Evolutionary conservation across 306 rosid genomes (phyloP), one percentile per base, ranked within the genome.

Genomic region (Pterocarpus macrocarpus): DNA sequence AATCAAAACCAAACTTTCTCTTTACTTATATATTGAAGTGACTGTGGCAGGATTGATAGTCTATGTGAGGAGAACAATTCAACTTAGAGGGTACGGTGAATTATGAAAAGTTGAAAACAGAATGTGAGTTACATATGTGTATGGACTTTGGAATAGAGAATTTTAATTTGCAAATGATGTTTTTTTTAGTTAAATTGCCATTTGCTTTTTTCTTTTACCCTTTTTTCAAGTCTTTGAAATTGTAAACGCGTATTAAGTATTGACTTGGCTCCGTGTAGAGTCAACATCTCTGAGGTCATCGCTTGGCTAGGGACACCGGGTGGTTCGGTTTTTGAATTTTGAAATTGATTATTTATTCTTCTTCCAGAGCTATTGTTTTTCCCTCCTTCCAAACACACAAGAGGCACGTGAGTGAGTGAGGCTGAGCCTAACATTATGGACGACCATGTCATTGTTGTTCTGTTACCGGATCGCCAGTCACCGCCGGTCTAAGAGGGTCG

Each of bases 241-340:
- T 61, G 71, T 52, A 59, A 76, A 83, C 80, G 69, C 76, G 32
- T 72, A 52, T 64, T 52, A 52, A 52, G 16, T 8, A 53, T 67
- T 4, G 16, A 32, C 9, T 11, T 70, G 5, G 28, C 28, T 5
- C n/a, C n/a, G 55, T 57, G 33, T 67, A 1, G 9, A 15, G 90
- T 87, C 91, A 88, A 85, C 73, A 53, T 72, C 78, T 74, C 58
- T 45, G 17, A 34, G 64, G 45, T 74, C 70, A 75, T 74, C 53
- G 35, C 16, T 55, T 55, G 22, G 28, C 17, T 34, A 30, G 72
- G 41, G 71, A 58, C 77, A n/a, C 57, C 32, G 74, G 75, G 56
- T 56, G 62, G 64, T 55, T 47, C 14, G 3, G 22, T 80, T 80
- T 84, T 83, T 84, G 69, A 73, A 83, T 76, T 71, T 84, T 71